Evolutionary conservation across 2,329 filamentous ascomycete genomes (phyloP).

Genomic region (Ceratocystis harringtonii): DNA sequence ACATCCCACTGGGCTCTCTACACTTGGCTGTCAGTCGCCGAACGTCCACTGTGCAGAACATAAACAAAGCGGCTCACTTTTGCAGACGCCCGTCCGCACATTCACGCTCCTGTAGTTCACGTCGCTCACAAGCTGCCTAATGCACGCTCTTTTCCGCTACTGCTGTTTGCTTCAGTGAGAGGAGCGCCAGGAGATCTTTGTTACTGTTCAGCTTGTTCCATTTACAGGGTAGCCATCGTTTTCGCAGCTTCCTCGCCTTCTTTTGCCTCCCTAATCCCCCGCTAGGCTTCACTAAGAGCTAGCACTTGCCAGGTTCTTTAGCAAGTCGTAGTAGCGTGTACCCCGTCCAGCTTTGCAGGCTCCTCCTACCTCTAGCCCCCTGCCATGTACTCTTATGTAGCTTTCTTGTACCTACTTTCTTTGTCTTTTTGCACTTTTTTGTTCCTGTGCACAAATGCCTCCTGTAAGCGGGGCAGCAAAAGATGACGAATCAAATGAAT

Average conservation of each 20-base stretch:
- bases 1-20: no score
- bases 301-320: background rate
- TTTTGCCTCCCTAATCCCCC: background rate
- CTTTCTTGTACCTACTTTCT: background rate
- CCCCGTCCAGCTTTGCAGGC: background rate
- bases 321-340: no score
- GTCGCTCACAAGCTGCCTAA: background rate
- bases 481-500: slow-evolving; percentile 8
- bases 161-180: no score
- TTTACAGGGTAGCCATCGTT: background rate
- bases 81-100: background rate
- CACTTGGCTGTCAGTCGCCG: no score
- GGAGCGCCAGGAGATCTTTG: background rate
- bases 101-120: background rate
- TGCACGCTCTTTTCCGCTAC: background rate
- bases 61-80: no score
- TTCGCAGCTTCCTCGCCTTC: background rate
- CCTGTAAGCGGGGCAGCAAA: background rate
- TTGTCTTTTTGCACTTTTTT: background rate
- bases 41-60: no score
- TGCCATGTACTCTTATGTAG: background rate
- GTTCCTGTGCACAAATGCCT: background rate
- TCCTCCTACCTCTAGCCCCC: background rate
- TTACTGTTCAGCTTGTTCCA: background rate
- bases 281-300: background rate